These are phyloP conservation scores for Phialemonium atrogriseum DNA, from an alignment of 2,329 filamentous ascomycete genomes.

Conservation along the genomic window DNA sequence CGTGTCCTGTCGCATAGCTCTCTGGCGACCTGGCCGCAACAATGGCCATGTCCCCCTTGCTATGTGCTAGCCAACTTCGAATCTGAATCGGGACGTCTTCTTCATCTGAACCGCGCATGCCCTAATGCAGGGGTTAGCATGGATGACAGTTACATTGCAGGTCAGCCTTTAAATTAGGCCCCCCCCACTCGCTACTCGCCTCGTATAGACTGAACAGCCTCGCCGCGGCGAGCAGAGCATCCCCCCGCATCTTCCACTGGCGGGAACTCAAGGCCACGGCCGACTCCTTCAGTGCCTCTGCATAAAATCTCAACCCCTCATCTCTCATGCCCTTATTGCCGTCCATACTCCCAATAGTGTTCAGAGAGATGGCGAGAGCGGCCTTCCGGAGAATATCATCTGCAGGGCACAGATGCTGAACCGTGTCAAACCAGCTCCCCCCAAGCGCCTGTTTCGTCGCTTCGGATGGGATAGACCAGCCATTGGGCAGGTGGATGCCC, in stretches of 20 bases:
- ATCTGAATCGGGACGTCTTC: neutral
- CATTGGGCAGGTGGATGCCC: slow-evolving; percentile 1
- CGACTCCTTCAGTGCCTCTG: neutral
- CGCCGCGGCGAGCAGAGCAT: slow-evolving; percentile 1
- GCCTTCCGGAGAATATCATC: slow-evolving; percentile 1
- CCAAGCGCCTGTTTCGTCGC: too few relatives aligned
- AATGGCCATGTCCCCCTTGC: slow-evolving; percentile 1
- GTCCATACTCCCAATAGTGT: neutral
- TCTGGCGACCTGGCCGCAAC: neutral
- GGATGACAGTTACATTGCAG: neutral
- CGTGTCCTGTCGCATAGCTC: too few relatives aligned
- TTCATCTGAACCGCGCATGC: slow-evolving; percentile 1
- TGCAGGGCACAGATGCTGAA: neutral
- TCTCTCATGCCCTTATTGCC: neutral
- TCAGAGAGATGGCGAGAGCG: slow-evolving; percentile 1
- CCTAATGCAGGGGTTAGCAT: slow-evolving; percentile 1
- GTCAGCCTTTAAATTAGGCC: too few relatives aligned
- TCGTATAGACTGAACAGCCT: slow-evolving; percentile 2
- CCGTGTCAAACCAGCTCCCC: slow-evolving; percentile 1
- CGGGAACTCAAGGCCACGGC: neutral
- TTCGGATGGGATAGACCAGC: neutral
- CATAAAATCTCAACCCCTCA: slow-evolving; percentile 1
- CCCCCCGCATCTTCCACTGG: neutral
- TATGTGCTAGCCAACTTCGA: slow-evolving; percentile 1
- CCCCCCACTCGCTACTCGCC: too few relatives aligned